Conservation (phyloP, 2,329 filamentous ascomycete genomes). For the Penicillium concentricum region DNA sequence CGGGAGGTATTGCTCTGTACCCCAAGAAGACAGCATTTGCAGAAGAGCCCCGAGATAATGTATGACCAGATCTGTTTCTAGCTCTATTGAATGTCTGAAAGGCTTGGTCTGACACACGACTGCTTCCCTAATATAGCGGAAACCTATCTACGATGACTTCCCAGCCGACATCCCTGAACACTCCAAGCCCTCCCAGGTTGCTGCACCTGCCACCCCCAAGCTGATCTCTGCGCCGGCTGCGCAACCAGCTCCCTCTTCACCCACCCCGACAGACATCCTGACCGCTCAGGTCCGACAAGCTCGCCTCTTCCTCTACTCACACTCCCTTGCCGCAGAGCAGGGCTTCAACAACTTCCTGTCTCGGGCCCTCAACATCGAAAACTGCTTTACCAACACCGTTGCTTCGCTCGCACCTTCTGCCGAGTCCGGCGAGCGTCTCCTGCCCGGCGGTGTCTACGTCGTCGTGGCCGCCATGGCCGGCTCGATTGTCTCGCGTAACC, state of each 20-base stretch:
- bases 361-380: conserved; percentile 78
- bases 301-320: conserved; percentile 75
- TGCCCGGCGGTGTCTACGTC: conserved; percentile 89
- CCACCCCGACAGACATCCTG: conserved; percentile 86
- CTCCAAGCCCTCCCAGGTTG: conserved; percentile 22
- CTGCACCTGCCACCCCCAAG: conserved; percentile 15
- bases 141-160: conserved; percentile 47
- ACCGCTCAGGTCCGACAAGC: conserved; percentile 76
- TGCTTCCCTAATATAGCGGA: conserved; percentile 31
- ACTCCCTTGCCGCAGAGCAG: conserved; percentile 74
- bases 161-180: conserved; percentile 32
- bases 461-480: conserved; percentile 93
- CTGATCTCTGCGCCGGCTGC: conserved; percentile 16
- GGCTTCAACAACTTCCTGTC: conserved; percentile 80
- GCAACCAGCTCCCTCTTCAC: conserved; percentile 41
- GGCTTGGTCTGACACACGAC: conserved; percentile 14
- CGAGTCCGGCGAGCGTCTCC: conserved; percentile 81
- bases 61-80: conserved; percentile 24
- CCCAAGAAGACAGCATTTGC: conserved; percentile 44
- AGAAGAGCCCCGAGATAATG: conserved; percentile 40
- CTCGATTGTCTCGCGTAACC: conserved; percentile 83
- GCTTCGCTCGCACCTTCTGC: conserved; percentile 83
- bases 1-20: conserved; percentile 41
- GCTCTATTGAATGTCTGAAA: neutral
- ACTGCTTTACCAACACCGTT: conserved; percentile 83